Percentiles rank a stretch among this genome's conserved stretches.
Conservation (phyloP, 257 asterid species). For the Fraxinus americana region DNA sequence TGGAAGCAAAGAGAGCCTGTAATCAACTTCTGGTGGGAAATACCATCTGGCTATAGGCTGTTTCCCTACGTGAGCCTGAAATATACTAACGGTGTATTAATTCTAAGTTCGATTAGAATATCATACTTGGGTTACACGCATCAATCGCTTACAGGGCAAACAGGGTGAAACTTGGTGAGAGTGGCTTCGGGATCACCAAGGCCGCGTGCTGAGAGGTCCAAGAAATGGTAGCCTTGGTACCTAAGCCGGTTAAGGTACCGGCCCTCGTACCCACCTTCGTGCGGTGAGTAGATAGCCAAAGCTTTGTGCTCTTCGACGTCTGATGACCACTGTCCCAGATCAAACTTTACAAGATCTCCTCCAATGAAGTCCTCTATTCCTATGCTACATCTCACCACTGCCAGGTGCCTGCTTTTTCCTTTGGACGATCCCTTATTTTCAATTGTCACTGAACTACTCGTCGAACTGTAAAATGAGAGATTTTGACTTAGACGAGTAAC, state of each 20-base stretch:
- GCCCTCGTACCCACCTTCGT: slow-evolving; percentile 90
- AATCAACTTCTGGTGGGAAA: slow-evolving; percentile 91
- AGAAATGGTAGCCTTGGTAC: slow-evolving; percentile 74
- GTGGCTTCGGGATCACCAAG: slow-evolving; percentile 91
- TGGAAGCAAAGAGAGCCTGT: slow-evolving; percentile 80
- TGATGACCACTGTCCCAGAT: slow-evolving; percentile 67
- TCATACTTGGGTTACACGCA: background rate
- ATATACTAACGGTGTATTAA: background rate
- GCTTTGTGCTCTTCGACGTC: slow-evolving; percentile 85
- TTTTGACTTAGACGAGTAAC: slow-evolving; percentile 22
- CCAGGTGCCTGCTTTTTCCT: slow-evolving; percentile 2
- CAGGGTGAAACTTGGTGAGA: slow-evolving; percentile 83
- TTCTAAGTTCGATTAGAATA: background rate
- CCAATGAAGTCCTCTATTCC: slow-evolving; percentile 73
- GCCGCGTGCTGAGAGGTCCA: slow-evolving; percentile 83
- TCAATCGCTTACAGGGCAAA: slow-evolving; percentile 66
- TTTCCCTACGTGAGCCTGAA: slow-evolving; percentile 85
- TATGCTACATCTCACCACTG: slow-evolving; percentile 37
- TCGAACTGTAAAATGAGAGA: slow-evolving; percentile 18
- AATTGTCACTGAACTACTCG: background rate
- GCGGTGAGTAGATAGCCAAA: slow-evolving; percentile 81
- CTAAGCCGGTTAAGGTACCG: slow-evolving; percentile 70
- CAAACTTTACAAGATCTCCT: slow-evolving; percentile 72
- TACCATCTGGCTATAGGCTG: slow-evolving; percentile 94
- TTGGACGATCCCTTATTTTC: slow-evolving; percentile 10